These are phyloP conservation scores for Claviceps sp. DNA, from an alignment of 2,329 filamentous ascomycete species.

Conservation along the genomic window DNA sequence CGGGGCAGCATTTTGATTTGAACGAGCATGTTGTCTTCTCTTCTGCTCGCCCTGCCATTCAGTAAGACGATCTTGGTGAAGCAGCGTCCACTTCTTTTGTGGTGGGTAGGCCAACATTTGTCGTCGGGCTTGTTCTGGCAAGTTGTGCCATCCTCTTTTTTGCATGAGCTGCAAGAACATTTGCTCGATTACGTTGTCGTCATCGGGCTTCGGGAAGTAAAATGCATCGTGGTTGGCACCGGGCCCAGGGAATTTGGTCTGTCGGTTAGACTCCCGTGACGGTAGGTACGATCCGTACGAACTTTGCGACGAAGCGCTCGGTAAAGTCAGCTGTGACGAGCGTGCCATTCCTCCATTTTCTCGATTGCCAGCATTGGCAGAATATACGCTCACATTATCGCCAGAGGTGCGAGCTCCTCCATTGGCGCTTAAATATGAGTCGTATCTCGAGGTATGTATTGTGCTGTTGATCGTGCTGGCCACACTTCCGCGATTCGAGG, in stretches of 20 bases:
- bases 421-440: constrained; percentile 47
- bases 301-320: constrained; percentile 42
- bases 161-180: constrained; percentile 93
- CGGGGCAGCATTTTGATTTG: constrained; percentile 54
- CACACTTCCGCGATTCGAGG: constrained; percentile 37
- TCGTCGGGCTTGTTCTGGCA: constrained; percentile 83
- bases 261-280: constrained; percentile 41
- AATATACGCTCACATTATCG: constrained; percentile 42
- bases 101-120: constrained; percentile 96
- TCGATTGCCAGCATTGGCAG: constrained; percentile 38
- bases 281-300: constrained; percentile 35
- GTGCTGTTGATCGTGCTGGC: constrained; percentile 35
- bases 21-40: constrained; percentile 59
- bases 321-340: constrained; percentile 31
- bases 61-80: constrained; percentile 86
- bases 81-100: constrained; percentile 92
- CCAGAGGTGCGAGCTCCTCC: constrained; percentile 41
- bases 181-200: constrained; percentile 75
- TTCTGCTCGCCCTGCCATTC: constrained; percentile 94
- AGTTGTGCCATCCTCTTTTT: constrained; percentile 92
- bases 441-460: constrained; percentile 46
- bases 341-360: constrained; percentile 18
- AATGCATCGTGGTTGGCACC: constrained; percentile 33
- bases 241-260: constrained; percentile 36
- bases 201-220: constrained; percentile 57